Base-by-base conservation (phyloP, 257 asterid genomes). In the Capsicum baccatum region DNA sequence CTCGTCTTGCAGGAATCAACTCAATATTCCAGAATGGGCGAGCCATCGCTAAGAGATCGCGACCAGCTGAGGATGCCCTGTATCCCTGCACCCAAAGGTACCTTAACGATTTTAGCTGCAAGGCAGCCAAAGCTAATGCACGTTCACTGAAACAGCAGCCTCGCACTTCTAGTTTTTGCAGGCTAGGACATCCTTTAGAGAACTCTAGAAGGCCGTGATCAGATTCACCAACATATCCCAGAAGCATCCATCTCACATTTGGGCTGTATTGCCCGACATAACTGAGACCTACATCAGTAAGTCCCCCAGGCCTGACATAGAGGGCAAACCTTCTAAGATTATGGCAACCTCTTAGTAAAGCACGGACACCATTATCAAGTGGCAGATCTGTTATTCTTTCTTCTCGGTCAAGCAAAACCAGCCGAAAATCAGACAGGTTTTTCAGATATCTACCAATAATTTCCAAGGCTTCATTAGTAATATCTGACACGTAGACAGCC, bases 11-110 rank as follows among this genome's bases (percentile, higher is more conserved):
- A 35, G 97, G 98, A 67, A 95, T 95, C 86, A 95, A 83, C 90
- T 95, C 98, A 6, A 92, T 91, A 82, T 92, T 94, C 99, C 99
- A 95, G 87, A 87, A 84, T 0, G 93, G 97, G 63, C 97, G 91
- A 37, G 85, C 91, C 99, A 93, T 94, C 6, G 85, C 81, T 35
- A 87, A 83, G n/a, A 95, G 89, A 79, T 90, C 91, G n/a, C 84
- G 83, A 26, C 94, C 94, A 79, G 83, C 54, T 19, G 83, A 82
- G 37, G 97, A 90, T 39, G 91, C 87, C 73, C 90, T 79, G 60
- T 92, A 94, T 7, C 98, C 99, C 86, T 95, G 99, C 85, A 93
- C 99, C 99, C 99, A 93, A 84, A 94, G 79, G 80, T 93, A 95
- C 89, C 94, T 88, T 33, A 95, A 86, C 62, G 97, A 87, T 17